These are phyloP conservation scores for Phytophthora pisi DNA, from an alignment of 352 stramenopile species.

Conservation along the genomic window DNA sequence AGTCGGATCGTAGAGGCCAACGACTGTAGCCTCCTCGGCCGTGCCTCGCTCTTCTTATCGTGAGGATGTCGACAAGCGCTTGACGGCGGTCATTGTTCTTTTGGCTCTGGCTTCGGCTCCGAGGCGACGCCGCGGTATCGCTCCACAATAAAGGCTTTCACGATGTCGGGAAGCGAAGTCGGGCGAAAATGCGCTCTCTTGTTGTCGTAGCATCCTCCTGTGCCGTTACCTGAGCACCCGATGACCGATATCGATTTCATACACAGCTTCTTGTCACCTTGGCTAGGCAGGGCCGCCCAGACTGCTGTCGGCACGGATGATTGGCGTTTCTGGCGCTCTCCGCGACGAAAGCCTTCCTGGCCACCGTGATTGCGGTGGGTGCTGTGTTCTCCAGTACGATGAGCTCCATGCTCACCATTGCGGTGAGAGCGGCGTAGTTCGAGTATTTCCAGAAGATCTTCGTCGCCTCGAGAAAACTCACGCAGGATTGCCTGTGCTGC, in stretches of 20 bases:
- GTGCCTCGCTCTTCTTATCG: too few species aligned
- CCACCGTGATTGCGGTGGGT: too few species aligned
- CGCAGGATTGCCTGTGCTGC: not conserved
- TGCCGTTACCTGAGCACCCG: slow-evolving; percentile 5
- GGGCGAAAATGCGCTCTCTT: slow-evolving; percentile 12
- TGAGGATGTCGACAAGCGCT: too few species aligned
- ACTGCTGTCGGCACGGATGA: not conserved
- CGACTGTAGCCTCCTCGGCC: too few species aligned
- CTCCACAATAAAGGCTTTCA: not conserved
- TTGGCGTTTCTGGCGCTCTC: not conserved
- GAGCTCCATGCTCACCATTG: not conserved
- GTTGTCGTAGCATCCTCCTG: slow-evolving; percentile 5
- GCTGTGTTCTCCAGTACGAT: too few species aligned
- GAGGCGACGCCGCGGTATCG: not conserved
- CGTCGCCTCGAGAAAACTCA: slow-evolving; percentile 13
- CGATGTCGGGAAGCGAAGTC: not conserved
- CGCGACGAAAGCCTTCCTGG: not conserved
- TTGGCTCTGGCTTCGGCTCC: not conserved
- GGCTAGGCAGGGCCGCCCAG: not conserved
- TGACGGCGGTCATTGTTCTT: too few species aligned
- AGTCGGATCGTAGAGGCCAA: too few species aligned
- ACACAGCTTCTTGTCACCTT: slow-evolving; percentile 11
- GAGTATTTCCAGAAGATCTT: slow-evolving; percentile 7
- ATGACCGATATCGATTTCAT: slow-evolving; percentile 7
- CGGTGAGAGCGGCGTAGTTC: slow-evolving; percentile 5